Conservation (phyloP, 345 rosid species). For the Schrenkiella parvula region DNA sequence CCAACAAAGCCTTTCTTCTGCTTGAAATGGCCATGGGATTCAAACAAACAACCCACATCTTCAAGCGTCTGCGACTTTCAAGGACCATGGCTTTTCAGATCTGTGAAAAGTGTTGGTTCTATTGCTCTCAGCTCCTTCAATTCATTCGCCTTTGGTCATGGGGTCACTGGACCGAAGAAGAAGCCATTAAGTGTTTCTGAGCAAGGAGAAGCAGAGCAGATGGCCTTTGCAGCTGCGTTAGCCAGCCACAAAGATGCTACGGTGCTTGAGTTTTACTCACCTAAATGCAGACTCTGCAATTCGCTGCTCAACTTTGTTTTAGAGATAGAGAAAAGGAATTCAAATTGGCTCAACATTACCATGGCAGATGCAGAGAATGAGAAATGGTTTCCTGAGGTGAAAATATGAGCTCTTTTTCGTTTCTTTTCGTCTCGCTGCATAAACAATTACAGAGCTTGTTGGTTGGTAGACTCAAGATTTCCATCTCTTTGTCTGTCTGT, state of each 20-base stretch:
- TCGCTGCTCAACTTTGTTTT: slow-evolving; percentile 62
- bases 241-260: slow-evolving; percentile 80
- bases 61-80: slow-evolving; percentile 48
- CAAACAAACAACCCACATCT: slow-evolving; percentile 32
- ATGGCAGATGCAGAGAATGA: slow-evolving; percentile 96
- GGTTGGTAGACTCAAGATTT: not conserved
- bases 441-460: not conserved
- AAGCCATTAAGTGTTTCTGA: slow-evolving; percentile 46
- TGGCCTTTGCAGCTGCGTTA: slow-evolving; percentile 75
- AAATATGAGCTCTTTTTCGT: not conserved
- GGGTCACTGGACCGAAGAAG: slow-evolving; percentile 22
- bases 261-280: slow-evolving; percentile 83
- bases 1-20: slow-evolving; percentile 51
- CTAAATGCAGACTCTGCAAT: slow-evolving; percentile 81
- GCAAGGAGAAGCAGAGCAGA: slow-evolving; percentile 91
- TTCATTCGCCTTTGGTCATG: slow-evolving; percentile 23
- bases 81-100: slow-evolving; percentile 73
- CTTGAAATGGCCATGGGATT: slow-evolving; percentile 82
- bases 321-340: slow-evolving; percentile 70
- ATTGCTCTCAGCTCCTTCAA: slow-evolving; percentile 49
- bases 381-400: slow-evolving; percentile 94
- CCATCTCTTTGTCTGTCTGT: not conserved
- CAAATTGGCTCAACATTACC: slow-evolving; percentile 70
- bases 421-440: not conserved
- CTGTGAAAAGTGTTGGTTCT: slow-evolving; percentile 60